Conservation (phyloP, 352 stramenopile species). For the Phytopythium cucurbitacearum region DNA sequence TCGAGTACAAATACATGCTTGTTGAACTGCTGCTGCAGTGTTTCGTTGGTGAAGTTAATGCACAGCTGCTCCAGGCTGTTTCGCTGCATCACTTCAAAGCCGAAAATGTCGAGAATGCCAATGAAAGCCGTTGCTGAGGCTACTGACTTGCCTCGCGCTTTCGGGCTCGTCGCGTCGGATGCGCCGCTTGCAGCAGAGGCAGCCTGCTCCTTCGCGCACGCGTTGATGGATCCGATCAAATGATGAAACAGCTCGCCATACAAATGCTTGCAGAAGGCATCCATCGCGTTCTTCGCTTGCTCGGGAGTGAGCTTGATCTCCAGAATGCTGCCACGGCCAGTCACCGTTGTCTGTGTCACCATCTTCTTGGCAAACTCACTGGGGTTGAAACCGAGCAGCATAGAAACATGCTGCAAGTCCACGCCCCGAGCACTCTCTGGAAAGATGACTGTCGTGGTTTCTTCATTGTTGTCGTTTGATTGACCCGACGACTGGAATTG, state of each 20-base stretch:
- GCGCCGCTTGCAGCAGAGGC: conserved; percentile 1
- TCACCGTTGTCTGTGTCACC: conserved; percentile 80
- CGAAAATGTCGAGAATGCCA: conserved; percentile 90
- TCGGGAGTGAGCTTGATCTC: conserved; percentile 69
- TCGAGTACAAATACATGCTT: conserved; percentile 84
- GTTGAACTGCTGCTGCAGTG: conserved; percentile 89
- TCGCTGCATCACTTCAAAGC: conserved; percentile 85
- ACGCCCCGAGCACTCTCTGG: conserved; percentile 48
- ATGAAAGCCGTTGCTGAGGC: conserved; percentile 45
- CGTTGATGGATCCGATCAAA: conserved; percentile 72
- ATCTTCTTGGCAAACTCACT: conserved; percentile 73
- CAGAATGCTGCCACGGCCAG: conserved; percentile 63
- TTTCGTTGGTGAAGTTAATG: conserved; percentile 93
- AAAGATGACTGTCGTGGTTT: conserved; percentile 41
- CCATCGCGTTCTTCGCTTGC: conserved; percentile 77
- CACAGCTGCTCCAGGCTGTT: conserved; percentile 90
- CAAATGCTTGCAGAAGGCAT: conserved; percentile 83
- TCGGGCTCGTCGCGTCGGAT: conserved; percentile 12
- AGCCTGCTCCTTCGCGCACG: conserved; percentile 51
- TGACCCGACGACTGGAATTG: conserved; percentile 26
- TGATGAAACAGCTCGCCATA: conserved; percentile 82
- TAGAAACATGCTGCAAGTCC: conserved; percentile 50
- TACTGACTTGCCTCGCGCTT: conserved; percentile 1
- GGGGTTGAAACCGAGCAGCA: conserved; percentile 49
- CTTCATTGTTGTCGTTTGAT: conserved; percentile 21